Base-by-base conservation (phyloP, 192 early-diverging fungal species). In the Dissophora globulifera region DNA sequence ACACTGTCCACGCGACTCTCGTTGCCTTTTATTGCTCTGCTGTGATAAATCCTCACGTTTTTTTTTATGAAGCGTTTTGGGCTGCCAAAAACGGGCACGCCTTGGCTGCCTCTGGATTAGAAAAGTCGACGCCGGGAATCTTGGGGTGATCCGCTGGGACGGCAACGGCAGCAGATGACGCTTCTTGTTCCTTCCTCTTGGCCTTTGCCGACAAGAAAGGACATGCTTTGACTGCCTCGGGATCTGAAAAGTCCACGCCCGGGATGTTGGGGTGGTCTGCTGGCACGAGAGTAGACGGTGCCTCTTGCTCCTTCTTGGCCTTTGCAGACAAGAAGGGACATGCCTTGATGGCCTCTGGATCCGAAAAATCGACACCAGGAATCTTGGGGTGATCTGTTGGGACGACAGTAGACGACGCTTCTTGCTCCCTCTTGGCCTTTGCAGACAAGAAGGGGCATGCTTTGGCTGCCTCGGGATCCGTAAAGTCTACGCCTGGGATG, bases 301-400 rank as follows among this genome's bases (percentile, higher is more conserved):
- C 22, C 6, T 32, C 26, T 27, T 27, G 13, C 31, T 19, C 13
- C 31, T 55, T 46, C 48, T 62, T 48, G 32, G 51, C 19, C 42
- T 76, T 66, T 22, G 63, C 32, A 23, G 72, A 60, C 16, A 76
- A 50, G 33, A 67, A 76, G 2, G 72, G 72, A 29, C 72, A 76
- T 6, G 63, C 52, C 19, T 76, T 76, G 12, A 50, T 38, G 0
- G 72, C 72, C 7, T 67, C 58, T 20, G 72, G 63, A 15, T 67
- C 72, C 4, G 62, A 53, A 33, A 75, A 54, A 38, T 75, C 56
- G 10, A 64, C 58, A 2, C 72, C 72, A 9, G 62, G 56, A 25
- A 76, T 76, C 16, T 52, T 47, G 16, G 71, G 71, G 31, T 75
- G 71, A 42, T 75, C 71, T 17, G 71, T 47, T 2, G 71, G 71